Percentiles rank a stretch among this genome's conserved stretches.
phyloP scores from a whole-genome alignment of 1,284 basidiomycete species.

The Neolentinus lepideus region DNA sequence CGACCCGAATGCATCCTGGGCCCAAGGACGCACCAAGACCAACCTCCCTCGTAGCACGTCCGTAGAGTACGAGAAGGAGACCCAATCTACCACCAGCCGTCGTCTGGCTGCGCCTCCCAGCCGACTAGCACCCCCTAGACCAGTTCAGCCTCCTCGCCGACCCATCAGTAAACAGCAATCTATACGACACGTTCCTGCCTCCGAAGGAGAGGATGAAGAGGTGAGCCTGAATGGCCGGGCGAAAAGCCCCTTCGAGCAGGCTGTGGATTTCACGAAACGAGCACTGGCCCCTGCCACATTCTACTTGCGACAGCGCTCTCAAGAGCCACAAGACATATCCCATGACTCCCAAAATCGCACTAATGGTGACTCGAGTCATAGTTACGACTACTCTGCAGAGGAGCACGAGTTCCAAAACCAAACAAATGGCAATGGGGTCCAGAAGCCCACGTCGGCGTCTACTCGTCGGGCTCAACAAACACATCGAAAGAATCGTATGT shows the following conservation, averaged over 20 bases:
- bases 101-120: constrained; percentile 51
- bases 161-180: constrained; percentile 46
- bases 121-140: constrained; percentile 27
- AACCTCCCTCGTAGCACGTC: constrained; percentile 63
- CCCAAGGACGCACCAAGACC: constrained; percentile 44
- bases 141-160: constrained; percentile 22
- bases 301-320: constrained; percentile 46
- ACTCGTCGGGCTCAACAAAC: constrained; percentile 23
- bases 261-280: constrained; percentile 45
- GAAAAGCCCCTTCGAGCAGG: constrained; percentile 57
- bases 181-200: constrained; percentile 49
- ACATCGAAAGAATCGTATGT: constrained; percentile 45
- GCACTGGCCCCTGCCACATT: constrained; percentile 44
- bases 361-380: constrained; percentile 34
- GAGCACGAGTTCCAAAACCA: constrained; percentile 48
- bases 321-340: constrained; percentile 35
- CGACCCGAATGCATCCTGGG: constrained; percentile 58
- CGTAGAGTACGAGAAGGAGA: constrained; percentile 68
- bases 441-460: constrained; percentile 18
- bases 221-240: constrained; percentile 29
- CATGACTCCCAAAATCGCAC: constrained; percentile 21
- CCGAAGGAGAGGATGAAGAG: constrained; percentile 49
- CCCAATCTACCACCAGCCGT: constrained; percentile 40
- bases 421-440: constrained; percentile 9
- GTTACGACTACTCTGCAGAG: constrained; percentile 74